These are phyloP conservation scores for Straminergon stramineum DNA, from an alignment of 225 moss, liverwort and hornwort genomes.

Conservation along the genomic window DNA sequence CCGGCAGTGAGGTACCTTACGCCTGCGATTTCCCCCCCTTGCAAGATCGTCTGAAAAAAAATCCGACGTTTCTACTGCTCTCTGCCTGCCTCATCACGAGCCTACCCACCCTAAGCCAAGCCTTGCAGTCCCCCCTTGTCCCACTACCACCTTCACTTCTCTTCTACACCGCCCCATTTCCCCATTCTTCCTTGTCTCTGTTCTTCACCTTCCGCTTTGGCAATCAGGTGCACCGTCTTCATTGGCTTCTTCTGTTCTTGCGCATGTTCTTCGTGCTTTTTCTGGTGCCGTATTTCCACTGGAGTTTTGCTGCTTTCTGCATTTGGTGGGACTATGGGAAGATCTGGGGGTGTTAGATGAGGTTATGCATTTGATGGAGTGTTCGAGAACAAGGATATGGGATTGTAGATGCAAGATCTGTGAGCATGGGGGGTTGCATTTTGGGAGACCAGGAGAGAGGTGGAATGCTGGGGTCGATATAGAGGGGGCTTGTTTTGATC, in stretches of 20 bases:
- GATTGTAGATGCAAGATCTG: neutral
- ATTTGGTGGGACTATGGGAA: neutral
- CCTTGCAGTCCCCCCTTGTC: neutral
- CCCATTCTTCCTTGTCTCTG: neutral
- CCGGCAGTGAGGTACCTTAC: neutral
- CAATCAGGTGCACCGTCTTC: slow-evolving; percentile 2
- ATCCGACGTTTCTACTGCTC: neutral
- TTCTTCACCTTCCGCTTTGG: neutral
- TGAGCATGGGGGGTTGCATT: neutral
- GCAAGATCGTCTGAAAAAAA: neutral
- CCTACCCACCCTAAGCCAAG: neutral
- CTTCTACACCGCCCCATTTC: neutral
- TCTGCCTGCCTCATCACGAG: neutral
- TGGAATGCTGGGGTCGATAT: neutral
- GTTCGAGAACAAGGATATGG: neutral
- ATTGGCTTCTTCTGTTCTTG: neutral
- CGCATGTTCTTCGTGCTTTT: too few relatives aligned
- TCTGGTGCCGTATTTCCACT: neutral
- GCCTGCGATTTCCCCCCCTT: neutral
- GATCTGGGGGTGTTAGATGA: neutral
- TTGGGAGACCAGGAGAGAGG: neutral
- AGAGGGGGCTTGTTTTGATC: neutral
- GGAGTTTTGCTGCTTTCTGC: neutral
- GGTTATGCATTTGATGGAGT: neutral
- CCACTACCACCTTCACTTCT: neutral